Evolutionary conservation across 2,329 filamentous ascomycete species (phyloP).

Genomic region (Diaporthe humulicola): DNA sequence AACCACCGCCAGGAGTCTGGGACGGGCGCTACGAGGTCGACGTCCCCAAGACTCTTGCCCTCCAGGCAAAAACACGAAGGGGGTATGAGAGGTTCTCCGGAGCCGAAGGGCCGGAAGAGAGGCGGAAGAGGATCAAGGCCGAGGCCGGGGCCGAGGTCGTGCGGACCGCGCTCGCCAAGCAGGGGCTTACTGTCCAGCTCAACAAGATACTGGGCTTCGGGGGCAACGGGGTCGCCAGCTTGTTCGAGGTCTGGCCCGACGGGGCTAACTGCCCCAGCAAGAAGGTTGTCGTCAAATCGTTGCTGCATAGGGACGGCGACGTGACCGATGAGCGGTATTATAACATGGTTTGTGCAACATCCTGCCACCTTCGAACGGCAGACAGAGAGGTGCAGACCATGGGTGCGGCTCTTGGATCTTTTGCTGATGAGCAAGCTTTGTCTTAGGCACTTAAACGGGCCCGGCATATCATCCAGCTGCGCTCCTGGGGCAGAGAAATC

Average conservation of each 20-base stretch:
- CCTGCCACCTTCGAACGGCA: too few species aligned
- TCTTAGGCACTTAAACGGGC: neutral
- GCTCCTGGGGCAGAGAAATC: neutral
- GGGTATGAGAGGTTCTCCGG: neutral
- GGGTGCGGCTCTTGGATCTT: neutral
- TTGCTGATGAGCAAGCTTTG: neutral
- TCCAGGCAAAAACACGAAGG: neutral
- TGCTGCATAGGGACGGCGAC: neutral
- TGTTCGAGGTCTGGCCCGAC: neutral
- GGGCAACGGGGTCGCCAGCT: neutral
- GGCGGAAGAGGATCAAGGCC: neutral
- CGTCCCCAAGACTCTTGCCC: fast-evolving
- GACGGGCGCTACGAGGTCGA: neutral
- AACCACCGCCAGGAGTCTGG: neutral
- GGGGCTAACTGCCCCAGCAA: neutral
- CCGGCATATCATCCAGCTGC: neutral
- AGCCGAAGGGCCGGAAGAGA: neutral
- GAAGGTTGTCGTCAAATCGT: constrained; percentile 24
- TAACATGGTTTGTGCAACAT: neutral
- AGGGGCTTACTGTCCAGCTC: neutral
- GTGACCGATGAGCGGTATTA: neutral
- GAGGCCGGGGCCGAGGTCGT: neutral
- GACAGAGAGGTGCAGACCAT: neutral
- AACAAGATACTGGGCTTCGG: neutral
- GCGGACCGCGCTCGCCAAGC: neutral